Conservation (phyloP, 1,284 basidiomycete species). For the Cutaneotrichosporon cyanovorans region DNA sequence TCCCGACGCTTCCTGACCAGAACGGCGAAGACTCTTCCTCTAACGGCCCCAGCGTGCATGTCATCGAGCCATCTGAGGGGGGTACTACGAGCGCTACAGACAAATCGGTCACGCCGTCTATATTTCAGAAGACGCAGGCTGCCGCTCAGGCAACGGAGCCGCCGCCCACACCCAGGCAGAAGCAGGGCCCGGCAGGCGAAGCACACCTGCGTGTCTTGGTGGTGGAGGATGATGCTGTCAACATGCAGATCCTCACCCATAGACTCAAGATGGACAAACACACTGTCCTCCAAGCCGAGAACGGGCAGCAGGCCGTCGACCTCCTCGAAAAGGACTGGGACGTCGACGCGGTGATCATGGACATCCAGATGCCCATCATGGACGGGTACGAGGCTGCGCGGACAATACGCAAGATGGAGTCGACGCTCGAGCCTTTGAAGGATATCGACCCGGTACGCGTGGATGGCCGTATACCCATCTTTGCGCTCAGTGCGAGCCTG, state of each 20-base stretch:
- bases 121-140: too few species aligned
- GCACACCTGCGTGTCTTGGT: conserved; percentile 56
- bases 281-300: conserved; percentile 58
- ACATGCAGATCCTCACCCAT: conserved; percentile 64
- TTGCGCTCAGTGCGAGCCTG: conserved; percentile 74
- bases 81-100: too few species aligned
- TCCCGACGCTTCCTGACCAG: too few species aligned
- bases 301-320: conserved; percentile 70
- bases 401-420: conserved; percentile 60
- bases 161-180: neutral
- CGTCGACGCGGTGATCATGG: conserved; percentile 71
- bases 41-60: too few species aligned
- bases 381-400: conserved; percentile 67
- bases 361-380: conserved; percentile 81
- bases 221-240: conserved; percentile 68
- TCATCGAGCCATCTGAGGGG: too few species aligned
- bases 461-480: conserved; percentile 68
- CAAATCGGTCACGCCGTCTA: too few species aligned
- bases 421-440: conserved; percentile 8
- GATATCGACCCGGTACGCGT: conserved; percentile 42
- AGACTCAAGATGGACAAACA: conserved; percentile 63
- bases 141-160: too few species aligned
- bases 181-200: conserved; percentile 11
- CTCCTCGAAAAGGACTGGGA: conserved; percentile 54
- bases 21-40: too few species aligned